Evolutionary conservation across 352 stramenopile species (phyloP).

Genomic region (Globisporangium nagaii): DNA sequence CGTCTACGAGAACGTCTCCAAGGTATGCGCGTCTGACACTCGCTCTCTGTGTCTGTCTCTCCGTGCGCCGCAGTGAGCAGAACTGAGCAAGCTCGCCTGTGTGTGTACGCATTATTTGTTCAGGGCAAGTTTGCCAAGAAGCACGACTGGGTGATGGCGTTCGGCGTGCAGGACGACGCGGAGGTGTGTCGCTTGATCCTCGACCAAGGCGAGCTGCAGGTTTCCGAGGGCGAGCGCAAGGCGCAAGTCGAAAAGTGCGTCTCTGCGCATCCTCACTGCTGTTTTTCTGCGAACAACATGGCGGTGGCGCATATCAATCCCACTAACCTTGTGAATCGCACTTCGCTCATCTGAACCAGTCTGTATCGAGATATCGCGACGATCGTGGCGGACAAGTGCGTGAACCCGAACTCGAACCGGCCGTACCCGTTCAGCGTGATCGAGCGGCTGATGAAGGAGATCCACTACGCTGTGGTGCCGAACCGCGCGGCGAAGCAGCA

Average conservation of each 20-base stretch:
- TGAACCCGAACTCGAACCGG: constrained; percentile 93
- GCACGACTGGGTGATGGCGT: constrained; percentile 91
- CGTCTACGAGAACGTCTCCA: constrained; percentile 98
- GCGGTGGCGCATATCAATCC: too few species aligned
- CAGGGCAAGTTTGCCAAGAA: constrained; percentile 95
- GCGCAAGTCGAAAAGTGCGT: constrained; percentile 87
- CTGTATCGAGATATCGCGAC: constrained; percentile 94
- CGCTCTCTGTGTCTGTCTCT: not conserved
- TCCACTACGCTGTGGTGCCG: constrained; percentile 93
- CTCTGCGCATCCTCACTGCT: not conserved
- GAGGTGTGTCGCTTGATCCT: constrained; percentile 93
- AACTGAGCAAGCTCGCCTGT: too few species aligned
- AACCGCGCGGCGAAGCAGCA: constrained; percentile 96
- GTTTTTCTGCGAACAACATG: not conserved
- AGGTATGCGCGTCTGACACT: constrained; percentile 19
- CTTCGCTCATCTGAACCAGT: constrained; percentile 23
- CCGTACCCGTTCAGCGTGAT: constrained; percentile 97
- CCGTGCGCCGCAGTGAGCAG: not conserved
- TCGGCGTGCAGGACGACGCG: constrained; percentile 90
- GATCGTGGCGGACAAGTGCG: constrained; percentile 96
- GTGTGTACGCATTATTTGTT: not conserved
- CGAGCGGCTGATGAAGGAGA: constrained; percentile 94
- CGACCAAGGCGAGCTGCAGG: constrained; percentile 95
- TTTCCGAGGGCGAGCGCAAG: constrained; percentile 94
- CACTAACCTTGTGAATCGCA: too few species aligned